These are phyloP conservation scores for Lepraria neglecta DNA, from an alignment of 495 filamentous ascomycete species.

Conservation along the genomic window DNA sequence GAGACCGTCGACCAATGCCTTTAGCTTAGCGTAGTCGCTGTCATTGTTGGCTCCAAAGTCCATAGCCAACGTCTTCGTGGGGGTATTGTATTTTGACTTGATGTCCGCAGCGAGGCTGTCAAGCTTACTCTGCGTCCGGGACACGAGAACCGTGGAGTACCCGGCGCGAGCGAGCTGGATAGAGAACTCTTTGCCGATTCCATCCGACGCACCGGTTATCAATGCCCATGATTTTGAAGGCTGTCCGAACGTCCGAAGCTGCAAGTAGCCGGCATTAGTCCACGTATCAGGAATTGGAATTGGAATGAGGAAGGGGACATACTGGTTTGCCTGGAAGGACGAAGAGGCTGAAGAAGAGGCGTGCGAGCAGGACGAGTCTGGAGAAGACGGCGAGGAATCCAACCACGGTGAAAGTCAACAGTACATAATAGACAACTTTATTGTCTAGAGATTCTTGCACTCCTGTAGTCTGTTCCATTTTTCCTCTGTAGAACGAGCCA, in stretches of 20 bases:
- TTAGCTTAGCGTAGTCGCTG: slow-evolving; percentile 67
- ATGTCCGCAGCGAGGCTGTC: slow-evolving; percentile 69
- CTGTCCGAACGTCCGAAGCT: slow-evolving; percentile 87
- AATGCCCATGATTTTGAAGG: slow-evolving; percentile 85
- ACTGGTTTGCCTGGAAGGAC: slow-evolving; percentile 62
- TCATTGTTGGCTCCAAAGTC: slow-evolving; percentile 78
- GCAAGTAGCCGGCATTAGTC: slow-evolving; percentile 11
- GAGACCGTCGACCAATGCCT: slow-evolving; percentile 57
- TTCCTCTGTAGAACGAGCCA: slow-evolving; percentile 19
- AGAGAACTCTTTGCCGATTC: slow-evolving; percentile 94
- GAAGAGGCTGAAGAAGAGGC: slow-evolving; percentile 67
- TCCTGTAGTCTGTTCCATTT: neutral
- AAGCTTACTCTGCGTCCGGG: slow-evolving; percentile 87
- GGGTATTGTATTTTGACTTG: slow-evolving; percentile 50
- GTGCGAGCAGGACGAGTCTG: slow-evolving; percentile 54
- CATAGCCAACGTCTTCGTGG: slow-evolving; percentile 76
- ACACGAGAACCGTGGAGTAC: slow-evolving; percentile 90
- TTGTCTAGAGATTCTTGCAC: slow-evolving; percentile 1
- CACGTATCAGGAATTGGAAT: neutral
- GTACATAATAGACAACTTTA: neutral
- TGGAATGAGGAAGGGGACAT: slow-evolving; percentile 25
- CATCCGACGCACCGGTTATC: slow-evolving; percentile 92
- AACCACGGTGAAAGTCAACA: slow-evolving; percentile 8
- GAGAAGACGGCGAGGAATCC: slow-evolving; percentile 35
- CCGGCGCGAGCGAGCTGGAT: slow-evolving; percentile 82